phyloP scores from a whole-genome alignment of 1,284 basidiomycete genomes.

The Golubevia pallescens region DNA sequence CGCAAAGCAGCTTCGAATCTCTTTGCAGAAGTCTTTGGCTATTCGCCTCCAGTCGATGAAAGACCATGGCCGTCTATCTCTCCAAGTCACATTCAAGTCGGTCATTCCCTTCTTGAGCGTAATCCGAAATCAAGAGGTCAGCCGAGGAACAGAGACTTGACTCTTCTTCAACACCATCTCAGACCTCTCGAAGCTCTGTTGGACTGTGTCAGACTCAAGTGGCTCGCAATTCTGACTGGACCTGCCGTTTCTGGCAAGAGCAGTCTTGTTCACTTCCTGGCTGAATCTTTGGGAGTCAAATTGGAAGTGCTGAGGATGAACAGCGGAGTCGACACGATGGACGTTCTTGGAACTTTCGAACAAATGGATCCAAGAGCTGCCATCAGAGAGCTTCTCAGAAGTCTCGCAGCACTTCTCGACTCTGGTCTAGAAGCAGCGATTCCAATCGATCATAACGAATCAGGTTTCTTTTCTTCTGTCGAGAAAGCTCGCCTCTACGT shows the following conservation, averaged over 20 bases:
- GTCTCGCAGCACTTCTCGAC: conserved; percentile 6
- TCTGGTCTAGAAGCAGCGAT: neutral
- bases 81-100: conserved; percentile 72
- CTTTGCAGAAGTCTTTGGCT: conserved; percentile 73
- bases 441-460: neutral
- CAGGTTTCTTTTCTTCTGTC: neutral
- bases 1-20: conserved; percentile 71
- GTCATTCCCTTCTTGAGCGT: conserved; percentile 72
- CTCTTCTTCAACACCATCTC: conserved; percentile 74
- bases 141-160: conserved; percentile 65
- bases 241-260: conserved; percentile 80
- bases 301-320: conserved; percentile 82
- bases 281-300: conserved; percentile 74
- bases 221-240: conserved; percentile 88
- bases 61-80: conserved; percentile 71
- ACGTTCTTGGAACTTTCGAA: conserved; percentile 94
- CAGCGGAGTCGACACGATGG: conserved; percentile 87
- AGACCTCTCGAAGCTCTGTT: conserved; percentile 77
- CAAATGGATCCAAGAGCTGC: conserved; percentile 69
- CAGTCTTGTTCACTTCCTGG: conserved; percentile 75
- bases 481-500: neutral
- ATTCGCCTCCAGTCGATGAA: conserved; percentile 7
- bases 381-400: conserved; percentile 13
- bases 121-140: conserved; percentile 14
- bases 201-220: conserved; percentile 77